A percentile compares a stretch with the other conserved stretches of the same genome.
These are phyloP conservation scores for Solanum infundibuliforme DNA, from an alignment of 257 asterid species.

Conservation along the genomic window DNA sequence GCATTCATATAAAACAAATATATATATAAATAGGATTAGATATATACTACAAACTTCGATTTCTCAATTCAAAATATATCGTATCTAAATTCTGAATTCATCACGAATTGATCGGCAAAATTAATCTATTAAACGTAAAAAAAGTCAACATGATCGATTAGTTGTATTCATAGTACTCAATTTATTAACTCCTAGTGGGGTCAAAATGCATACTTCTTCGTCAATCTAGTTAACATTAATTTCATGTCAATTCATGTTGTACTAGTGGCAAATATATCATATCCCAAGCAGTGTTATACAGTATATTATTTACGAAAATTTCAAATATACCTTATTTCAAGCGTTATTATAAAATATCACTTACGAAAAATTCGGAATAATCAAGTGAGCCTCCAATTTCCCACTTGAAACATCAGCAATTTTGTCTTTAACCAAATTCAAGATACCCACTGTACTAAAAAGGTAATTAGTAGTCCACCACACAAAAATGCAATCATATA, in stretches of 20 bases:
- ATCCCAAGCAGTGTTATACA: neutral
- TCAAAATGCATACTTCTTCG: neutral
- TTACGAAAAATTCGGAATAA: neutral
- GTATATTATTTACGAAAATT: neutral
- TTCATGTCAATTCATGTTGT: neutral
- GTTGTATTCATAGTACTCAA: neutral
- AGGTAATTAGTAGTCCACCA: neutral
- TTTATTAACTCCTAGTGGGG: neutral
- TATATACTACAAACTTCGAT: neutral
- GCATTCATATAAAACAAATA: neutral
- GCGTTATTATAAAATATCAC: neutral
- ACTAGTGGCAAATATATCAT: neutral
- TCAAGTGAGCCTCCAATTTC: neutral
- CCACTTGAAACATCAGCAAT: neutral
- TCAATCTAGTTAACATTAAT: neutral
- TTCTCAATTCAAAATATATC: neutral
- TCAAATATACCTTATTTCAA: neutral
- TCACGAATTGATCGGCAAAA: accelerated
- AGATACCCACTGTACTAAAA: neutral
- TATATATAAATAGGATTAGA: neutral
- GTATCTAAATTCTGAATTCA: neutral
- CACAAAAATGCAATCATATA: neutral
- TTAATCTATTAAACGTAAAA: neutral
- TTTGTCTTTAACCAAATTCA: neutral
- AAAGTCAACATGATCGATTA: neutral